Evolutionary conservation across 1,284 basidiomycete species (phyloP).

Genomic region (Meripilus lineatus): DNA sequence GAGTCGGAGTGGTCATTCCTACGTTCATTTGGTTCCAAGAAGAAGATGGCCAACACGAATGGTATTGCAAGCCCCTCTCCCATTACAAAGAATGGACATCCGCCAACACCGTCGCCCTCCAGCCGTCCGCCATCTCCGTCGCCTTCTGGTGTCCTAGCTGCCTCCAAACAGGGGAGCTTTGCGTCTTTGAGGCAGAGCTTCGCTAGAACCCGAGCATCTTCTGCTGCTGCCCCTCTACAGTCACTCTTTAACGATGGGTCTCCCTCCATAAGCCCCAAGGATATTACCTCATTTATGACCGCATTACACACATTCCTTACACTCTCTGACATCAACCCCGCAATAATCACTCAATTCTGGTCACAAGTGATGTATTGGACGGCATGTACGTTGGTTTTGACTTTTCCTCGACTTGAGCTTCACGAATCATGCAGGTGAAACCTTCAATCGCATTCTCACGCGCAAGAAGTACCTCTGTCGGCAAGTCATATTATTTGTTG

Average conservation of each 20-base stretch:
- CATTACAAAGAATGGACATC: conserved; percentile 37
- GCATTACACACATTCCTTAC: conserved; percentile 85
- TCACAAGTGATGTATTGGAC: conserved; percentile 96
- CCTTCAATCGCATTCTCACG: conserved; percentile 91
- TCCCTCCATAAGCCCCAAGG: conserved; percentile 48
- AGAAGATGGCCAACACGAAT: conserved; percentile 43
- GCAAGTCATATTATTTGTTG: conserved; percentile 32
- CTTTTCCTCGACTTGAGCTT: neutral
- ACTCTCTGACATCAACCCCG: conserved; percentile 89
- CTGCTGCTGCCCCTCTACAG: conserved; percentile 42
- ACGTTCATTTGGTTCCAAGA: conserved; percentile 67
- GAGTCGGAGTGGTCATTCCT: conserved; percentile 96
- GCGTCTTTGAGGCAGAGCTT: conserved; percentile 63
- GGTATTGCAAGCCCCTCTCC: conserved; percentile 41
- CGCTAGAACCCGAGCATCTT: conserved; percentile 41
- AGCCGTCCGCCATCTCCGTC: conserved; percentile 38
- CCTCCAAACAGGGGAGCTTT: conserved; percentile 39
- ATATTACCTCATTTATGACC: conserved; percentile 80
- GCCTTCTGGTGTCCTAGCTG: conserved; percentile 6
- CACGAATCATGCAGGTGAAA: conserved; percentile 59
- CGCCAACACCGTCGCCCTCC: conserved; percentile 41
- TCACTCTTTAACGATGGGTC: conserved; percentile 47
- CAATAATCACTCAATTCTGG: conserved; percentile 86
- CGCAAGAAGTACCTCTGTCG: conserved; percentile 93
- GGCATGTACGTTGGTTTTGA: conserved; percentile 44